Evolutionary conservation across 768 basidiomycete species (phyloP).

Genomic region (Leccinum ochraceum): DNA sequence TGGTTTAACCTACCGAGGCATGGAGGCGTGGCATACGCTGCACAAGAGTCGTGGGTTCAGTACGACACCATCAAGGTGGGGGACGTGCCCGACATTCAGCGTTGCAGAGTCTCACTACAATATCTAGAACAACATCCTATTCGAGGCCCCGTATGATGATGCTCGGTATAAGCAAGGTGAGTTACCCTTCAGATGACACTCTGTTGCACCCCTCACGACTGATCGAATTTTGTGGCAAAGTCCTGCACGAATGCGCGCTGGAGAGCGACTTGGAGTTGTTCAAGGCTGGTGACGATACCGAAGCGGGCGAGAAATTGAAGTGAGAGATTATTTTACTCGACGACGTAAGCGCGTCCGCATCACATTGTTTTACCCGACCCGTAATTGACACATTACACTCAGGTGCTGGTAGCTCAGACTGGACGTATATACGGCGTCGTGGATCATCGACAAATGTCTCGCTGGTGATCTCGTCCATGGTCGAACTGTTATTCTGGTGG

Average conservation of each 20-base stretch:
- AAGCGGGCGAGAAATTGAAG: constrained; percentile 5
- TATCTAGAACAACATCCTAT: constrained; percentile 3
- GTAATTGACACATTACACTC: no score
- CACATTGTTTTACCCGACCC: no score
- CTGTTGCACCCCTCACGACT: not conserved
- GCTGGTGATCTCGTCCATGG: not conserved
- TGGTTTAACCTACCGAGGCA: no score
- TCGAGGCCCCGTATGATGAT: constrained; percentile 1
- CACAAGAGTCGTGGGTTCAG: no score
- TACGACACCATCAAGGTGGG: not conserved
- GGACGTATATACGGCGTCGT: constrained; percentile 3
- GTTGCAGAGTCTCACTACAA: no score
- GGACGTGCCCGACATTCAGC: not conserved
- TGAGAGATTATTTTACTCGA: constrained; percentile 4
- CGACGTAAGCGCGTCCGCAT: not conserved
- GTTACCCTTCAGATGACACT: not conserved
- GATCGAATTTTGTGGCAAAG: not conserved
- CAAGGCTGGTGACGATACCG: constrained; percentile 2
- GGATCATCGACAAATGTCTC: constrained; percentile 4
- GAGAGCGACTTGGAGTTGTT: constrained; percentile 4
- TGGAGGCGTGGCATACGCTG: no score
- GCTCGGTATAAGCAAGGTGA: constrained; percentile 4
- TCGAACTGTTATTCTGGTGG: constrained; percentile 7
- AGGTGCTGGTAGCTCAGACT: not conserved
- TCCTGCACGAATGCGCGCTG: constrained; percentile 1